A percentile compares a stretch with the other conserved stretches of the same genome.
Evolutionary conservation across 2,329 filamentous ascomycete genomes (phyloP).

Genomic region (Neonectria coccinea): DNA sequence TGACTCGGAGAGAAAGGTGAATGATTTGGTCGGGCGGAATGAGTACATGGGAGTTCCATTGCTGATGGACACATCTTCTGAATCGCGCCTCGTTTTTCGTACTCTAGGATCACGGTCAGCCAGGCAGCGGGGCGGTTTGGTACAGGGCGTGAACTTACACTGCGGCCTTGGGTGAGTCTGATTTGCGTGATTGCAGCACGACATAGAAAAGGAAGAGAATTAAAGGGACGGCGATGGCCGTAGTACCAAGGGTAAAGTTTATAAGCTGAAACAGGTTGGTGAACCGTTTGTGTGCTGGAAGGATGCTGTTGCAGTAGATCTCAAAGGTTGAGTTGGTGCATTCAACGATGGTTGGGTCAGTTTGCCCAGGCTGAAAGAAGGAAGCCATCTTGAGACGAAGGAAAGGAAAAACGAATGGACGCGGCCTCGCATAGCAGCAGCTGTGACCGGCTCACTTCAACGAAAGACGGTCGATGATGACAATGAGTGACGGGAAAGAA

Average conservation of each 20-base stretch:
- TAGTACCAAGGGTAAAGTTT: constrained; percentile 14
- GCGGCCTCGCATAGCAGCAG: constrained; percentile 16
- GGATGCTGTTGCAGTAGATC: constrained; percentile 26
- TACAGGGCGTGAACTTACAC: not conserved
- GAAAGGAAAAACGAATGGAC: constrained; percentile 6
- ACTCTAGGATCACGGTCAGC: not conserved
- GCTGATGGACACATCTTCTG: not conserved
- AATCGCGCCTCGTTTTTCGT: constrained; percentile 4
- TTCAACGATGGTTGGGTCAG: constrained; percentile 15
- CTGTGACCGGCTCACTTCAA: constrained; percentile 8
- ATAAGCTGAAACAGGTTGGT: constrained; percentile 14
- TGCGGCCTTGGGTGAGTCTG: not conserved
- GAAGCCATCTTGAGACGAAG: constrained; percentile 22
- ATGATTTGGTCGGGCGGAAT: constrained; percentile 27
- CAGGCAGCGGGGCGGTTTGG: not conserved
- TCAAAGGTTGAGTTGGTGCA: constrained; percentile 14
- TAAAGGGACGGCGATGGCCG: constrained; percentile 17
- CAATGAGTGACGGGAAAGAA: not conserved
- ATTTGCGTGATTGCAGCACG: not conserved
- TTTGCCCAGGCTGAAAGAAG: constrained; percentile 24
- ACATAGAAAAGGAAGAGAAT: constrained; percentile 19
- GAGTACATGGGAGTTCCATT: constrained; percentile 18
- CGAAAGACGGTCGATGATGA: not conserved
- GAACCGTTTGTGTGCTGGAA: constrained; percentile 10
- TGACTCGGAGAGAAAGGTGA: constrained; percentile 21